Percentiles rank a stretch among this genome's conserved stretches.
Evolutionary conservation across 371 early-diverging fungal species (phyloP).

Genomic region (Apophysomyces elegans): DNA sequence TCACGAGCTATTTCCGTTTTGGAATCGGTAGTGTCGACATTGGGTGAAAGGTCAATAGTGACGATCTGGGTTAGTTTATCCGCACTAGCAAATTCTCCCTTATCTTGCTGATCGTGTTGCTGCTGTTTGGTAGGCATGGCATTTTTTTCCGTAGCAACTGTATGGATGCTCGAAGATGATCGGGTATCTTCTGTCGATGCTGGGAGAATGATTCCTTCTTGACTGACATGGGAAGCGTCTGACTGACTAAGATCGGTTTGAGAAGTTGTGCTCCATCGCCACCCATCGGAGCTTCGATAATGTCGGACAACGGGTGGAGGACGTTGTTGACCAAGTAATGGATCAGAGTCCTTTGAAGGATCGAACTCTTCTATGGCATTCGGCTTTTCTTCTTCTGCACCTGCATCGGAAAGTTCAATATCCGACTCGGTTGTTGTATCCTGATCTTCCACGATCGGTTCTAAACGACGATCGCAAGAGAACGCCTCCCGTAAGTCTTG

Average conservation of each 20-base stretch:
- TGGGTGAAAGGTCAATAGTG: no score
- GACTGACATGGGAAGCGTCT: neutral
- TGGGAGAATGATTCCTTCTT: no score
- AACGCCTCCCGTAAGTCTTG: neutral
- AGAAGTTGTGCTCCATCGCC: constrained; percentile 1
- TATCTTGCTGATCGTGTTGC: no score
- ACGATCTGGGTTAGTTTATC: no score
- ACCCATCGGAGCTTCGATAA: neutral
- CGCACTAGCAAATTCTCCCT: no score
- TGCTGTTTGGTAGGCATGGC: no score
- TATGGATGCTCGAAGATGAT: no score
- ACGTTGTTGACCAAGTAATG: neutral
- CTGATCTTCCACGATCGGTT: constrained; percentile 17
- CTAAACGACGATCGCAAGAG: constrained; percentile 13
- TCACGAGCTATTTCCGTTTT: no score
- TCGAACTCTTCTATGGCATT: neutral
- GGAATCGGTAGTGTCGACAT: no score
- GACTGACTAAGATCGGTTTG: neutral
- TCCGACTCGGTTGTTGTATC: neutral
- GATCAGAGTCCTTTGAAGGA: neutral
- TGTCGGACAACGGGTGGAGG: neutral
- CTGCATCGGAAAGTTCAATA: neutral
- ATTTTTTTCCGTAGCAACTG: no score
- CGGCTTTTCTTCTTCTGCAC: neutral
- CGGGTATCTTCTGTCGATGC: no score